Percentiles rank a stretch among this genome's conserved stretches.
phyloP scores from a whole-genome alignment of 75 land plant species.

The Selaginella tamariscina region DNA sequence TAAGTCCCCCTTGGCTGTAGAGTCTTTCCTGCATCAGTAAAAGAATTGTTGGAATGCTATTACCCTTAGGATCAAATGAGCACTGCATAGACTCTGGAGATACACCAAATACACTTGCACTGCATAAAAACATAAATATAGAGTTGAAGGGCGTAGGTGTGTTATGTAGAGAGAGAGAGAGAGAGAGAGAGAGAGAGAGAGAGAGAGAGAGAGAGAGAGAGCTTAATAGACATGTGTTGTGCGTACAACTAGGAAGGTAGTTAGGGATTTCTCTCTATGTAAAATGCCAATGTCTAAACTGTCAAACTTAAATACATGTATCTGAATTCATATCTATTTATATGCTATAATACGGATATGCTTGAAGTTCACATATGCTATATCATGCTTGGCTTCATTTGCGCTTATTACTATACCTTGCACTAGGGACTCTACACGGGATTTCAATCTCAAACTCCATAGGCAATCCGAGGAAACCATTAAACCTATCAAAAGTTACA shows the following conservation, averaged over 20 bases:
- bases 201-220: neutral
- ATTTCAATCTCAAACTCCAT: slow-evolving; percentile 78
- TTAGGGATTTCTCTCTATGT: neutral
- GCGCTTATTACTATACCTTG: too few relatives aligned
- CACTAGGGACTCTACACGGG: slow-evolving; percentile 63
- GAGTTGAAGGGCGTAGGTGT: neutral
- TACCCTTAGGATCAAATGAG: slow-evolving; percentile 35
- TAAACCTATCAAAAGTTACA: slow-evolving; percentile 74
- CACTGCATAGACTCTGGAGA: slow-evolving; percentile 45
- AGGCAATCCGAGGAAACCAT: slow-evolving; percentile 82
- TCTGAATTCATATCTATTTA: too few relatives aligned
- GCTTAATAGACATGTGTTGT: neutral
- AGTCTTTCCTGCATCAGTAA: slow-evolving; percentile 38
- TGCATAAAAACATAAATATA: slow-evolving; percentile 12
- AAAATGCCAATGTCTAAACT: neutral
- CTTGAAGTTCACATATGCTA: too few relatives aligned
- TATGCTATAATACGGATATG: too few relatives aligned
- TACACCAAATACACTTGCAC: slow-evolving; percentile 41
- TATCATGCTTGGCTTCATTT: too few relatives aligned
- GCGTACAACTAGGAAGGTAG: neutral
- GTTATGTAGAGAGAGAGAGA: neutral
- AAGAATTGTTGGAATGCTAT: slow-evolving; percentile 41
- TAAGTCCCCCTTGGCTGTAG: slow-evolving; percentile 28
- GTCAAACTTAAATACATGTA: neutral
- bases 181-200: neutral